phyloP scores from a whole-genome alignment of 257 asterid genomes.

The Solanum sitiens region DNA sequence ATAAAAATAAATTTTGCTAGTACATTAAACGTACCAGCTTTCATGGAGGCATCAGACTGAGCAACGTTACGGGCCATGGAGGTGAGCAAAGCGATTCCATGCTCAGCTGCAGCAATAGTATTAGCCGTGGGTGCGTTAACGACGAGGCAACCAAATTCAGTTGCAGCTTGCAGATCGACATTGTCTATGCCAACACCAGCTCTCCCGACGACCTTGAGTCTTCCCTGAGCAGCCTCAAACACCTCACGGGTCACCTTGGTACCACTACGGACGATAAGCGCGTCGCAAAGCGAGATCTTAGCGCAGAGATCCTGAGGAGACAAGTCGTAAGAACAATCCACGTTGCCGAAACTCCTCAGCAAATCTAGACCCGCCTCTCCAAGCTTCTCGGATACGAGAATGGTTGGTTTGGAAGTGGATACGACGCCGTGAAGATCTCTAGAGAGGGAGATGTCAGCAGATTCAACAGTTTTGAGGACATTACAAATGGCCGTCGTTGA shows the following conservation, averaged over 20 bases:
- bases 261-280: constrained; percentile 83
- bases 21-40: constrained; percentile 45
- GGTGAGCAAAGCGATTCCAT: constrained; percentile 73
- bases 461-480: constrained; percentile 30
- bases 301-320: constrained; percentile 58
- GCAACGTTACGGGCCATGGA: constrained; percentile 87
- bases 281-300: constrained; percentile 62
- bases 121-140: constrained; percentile 96
- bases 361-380: constrained; percentile 79
- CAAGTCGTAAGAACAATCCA: constrained; percentile 56
- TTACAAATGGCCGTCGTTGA: constrained; percentile 1
- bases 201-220: constrained; percentile 76
- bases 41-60: constrained; percentile 92
- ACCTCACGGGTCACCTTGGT: constrained; percentile 90
- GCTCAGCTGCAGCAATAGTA: constrained; percentile 94
- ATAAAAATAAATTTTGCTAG: not conserved
- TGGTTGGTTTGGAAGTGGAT: constrained; percentile 39
- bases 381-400: constrained; percentile 89
- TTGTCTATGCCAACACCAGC: constrained; percentile 96
- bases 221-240: constrained; percentile 75
- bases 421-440: constrained; percentile 16
- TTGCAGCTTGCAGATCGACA: constrained; percentile 95
- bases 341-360: constrained; percentile 42
- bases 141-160: constrained; percentile 84
- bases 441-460: constrained; percentile 23